Conservation (phyloP, 768 basidiomycete genomes). For the Pulveroboletus sp. region DNA sequence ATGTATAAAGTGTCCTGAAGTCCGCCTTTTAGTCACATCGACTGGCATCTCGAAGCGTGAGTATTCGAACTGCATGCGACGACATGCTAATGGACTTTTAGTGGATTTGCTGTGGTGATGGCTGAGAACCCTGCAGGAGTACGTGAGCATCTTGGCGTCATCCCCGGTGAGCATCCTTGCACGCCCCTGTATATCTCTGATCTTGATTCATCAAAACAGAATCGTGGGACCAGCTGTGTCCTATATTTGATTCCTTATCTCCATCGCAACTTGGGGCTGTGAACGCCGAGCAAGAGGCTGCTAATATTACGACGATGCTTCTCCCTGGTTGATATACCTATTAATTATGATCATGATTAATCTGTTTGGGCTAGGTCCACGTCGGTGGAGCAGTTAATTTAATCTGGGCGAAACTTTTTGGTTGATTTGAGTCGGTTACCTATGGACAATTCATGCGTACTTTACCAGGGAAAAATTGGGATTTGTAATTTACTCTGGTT, state of each 20-base stretch:
- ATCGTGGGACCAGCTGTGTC: slow-evolving; percentile 27
- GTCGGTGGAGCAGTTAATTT: neutral
- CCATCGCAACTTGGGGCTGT: slow-evolving; percentile 21
- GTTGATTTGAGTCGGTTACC: neutral
- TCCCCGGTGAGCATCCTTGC: slow-evolving; percentile 13
- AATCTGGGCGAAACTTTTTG: neutral
- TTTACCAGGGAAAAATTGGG: too few relatives aligned
- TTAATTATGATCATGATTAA: slow-evolving; percentile 14
- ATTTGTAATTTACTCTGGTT: too few relatives aligned
- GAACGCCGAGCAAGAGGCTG: slow-evolving; percentile 16
- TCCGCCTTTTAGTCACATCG: slow-evolving; percentile 22
- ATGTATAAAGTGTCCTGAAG: neutral
- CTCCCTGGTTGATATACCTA: slow-evolving; percentile 19
- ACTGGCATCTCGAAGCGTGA: slow-evolving; percentile 28
- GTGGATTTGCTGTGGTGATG: slow-evolving; percentile 28
- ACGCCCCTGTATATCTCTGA: neutral
- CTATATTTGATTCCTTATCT: slow-evolving; percentile 16
- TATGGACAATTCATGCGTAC: too few relatives aligned
- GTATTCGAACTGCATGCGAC: neutral
- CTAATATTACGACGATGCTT: slow-evolving; percentile 17
- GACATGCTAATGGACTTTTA: slow-evolving; percentile 2
- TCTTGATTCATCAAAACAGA: slow-evolving; percentile 6
- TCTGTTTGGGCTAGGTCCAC: too few relatives aligned
- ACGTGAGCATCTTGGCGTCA: slow-evolving; percentile 8
- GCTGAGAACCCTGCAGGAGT: slow-evolving; percentile 23